Conservation (phyloP, 2,329 filamentous ascomycete genomes). For the Lachnellula occidentalis region DNA sequence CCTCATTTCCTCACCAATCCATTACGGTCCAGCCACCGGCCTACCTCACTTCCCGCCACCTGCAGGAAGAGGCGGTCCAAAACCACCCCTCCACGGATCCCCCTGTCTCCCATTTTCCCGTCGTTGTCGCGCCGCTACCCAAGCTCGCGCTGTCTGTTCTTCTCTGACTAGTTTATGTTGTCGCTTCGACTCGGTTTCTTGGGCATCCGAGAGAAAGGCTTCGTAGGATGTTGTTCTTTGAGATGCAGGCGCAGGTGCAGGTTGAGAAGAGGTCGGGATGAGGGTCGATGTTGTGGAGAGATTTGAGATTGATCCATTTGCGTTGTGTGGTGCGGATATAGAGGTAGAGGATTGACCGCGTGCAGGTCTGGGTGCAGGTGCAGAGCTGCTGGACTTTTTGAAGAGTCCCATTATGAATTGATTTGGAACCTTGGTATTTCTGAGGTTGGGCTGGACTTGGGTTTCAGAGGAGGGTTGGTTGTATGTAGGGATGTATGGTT, state of each 20-base stretch:
- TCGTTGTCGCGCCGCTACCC: conserved; percentile 11
- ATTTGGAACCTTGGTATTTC: no score
- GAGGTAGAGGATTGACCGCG: no score
- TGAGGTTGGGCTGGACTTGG: no score
- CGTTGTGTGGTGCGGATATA: background rate
- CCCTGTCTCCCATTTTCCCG: conserved; percentile 5
- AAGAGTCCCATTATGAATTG: no score
- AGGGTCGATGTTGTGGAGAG: conserved; percentile 12
- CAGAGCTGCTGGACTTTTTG: no score
- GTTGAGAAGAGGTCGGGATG: background rate
- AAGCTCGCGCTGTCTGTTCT: conserved; percentile 7
- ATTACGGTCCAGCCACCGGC: background rate
- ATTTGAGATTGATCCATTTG: conserved; percentile 6
- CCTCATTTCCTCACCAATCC: background rate
- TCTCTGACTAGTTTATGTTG: conserved; percentile 1
- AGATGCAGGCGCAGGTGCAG: background rate
- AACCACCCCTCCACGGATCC: conserved; percentile 21
- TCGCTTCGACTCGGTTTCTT: background rate
- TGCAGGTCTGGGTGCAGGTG: no score
- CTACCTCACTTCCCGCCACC: background rate
- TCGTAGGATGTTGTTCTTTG: conserved; percentile 6
- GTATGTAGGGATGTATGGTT: no score
- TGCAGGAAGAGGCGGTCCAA: conserved; percentile 6
- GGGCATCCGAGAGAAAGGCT: conserved; percentile 7
- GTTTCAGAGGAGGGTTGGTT: no score